A percentile compares a stretch with the other conserved stretches of the same genome.
Conservation (phyloP, 2,329 filamentous ascomycete species). For the Mollisia scopiformis region DNA sequence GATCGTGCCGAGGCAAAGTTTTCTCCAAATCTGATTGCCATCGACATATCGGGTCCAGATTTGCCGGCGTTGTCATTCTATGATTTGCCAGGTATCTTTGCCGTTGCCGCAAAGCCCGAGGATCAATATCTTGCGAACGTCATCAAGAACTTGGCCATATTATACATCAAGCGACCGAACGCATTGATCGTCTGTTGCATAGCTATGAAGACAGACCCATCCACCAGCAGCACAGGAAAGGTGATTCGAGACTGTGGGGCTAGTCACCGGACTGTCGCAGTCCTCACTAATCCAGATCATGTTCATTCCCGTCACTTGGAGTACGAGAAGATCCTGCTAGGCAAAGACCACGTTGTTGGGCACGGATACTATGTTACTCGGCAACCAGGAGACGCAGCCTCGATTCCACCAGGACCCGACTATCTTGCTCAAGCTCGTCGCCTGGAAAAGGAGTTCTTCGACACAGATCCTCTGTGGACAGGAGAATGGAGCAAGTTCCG, state of each 20-base stretch:
- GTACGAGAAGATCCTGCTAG: slow-evolving; percentile 66
- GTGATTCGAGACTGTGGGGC: slow-evolving; percentile 63
- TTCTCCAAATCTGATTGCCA: slow-evolving; percentile 77
- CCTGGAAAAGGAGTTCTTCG: slow-evolving; percentile 56
- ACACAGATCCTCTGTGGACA: slow-evolving; percentile 45
- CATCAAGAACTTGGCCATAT: slow-evolving; percentile 69
- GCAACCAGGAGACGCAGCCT: slow-evolving; percentile 51
- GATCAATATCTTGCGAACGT: slow-evolving; percentile 69
- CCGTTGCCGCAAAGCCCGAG: slow-evolving; percentile 63
- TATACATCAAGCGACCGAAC: slow-evolving; percentile 70
- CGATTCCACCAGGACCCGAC: slow-evolving; percentile 13
- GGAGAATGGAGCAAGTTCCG: slow-evolving; percentile 41
- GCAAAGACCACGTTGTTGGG: slow-evolving; percentile 61
- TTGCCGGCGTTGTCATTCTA: slow-evolving; percentile 81
- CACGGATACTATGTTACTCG: slow-evolving; percentile 83
- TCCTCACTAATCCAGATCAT: slow-evolving; percentile 85
- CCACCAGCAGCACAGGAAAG: slow-evolving; percentile 72
- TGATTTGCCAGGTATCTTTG: slow-evolving; percentile 83
- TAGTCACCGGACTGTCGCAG: slow-evolving; percentile 65
- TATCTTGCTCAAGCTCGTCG: slow-evolving; percentile 49
- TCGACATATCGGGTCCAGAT: slow-evolving; percentile 73
- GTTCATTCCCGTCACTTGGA: slow-evolving; percentile 57
- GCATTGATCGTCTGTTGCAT: slow-evolving; percentile 79
- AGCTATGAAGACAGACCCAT: slow-evolving; percentile 77
- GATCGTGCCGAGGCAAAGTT: slow-evolving; percentile 61